A percentile compares a stretch with the other conserved stretches of the same genome.
Evolutionary conservation across 352 stramenopile species (phyloP).

Genomic region (Globisporangium canariense): DNA sequence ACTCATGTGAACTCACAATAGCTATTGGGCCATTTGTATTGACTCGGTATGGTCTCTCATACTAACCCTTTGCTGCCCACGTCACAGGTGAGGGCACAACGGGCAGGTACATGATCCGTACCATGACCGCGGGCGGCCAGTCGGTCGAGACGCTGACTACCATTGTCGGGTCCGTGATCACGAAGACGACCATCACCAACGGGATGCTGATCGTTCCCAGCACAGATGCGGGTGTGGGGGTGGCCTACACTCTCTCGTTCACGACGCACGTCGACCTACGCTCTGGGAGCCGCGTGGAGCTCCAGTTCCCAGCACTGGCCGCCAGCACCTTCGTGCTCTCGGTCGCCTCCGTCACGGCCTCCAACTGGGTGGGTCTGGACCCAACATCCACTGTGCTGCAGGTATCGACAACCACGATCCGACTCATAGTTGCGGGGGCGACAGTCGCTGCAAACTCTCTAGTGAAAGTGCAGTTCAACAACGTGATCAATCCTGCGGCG

Average conservation of each 20-base stretch:
- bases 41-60: not conserved
- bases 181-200: slow-evolving; percentile 18
- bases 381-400: slow-evolving; percentile 28
- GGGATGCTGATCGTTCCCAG: slow-evolving; percentile 29
- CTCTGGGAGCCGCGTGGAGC: slow-evolving; percentile 33
- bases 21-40: not conserved
- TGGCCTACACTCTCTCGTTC: slow-evolving; percentile 36
- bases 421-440: slow-evolving; percentile 33
- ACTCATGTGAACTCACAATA: not conserved
- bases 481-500: slow-evolving; percentile 53
- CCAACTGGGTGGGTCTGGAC: slow-evolving; percentile 21
- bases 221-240: slow-evolving; percentile 26
- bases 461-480: slow-evolving; percentile 36
- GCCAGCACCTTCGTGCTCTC: slow-evolving; percentile 38
- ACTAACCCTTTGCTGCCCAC: too few relatives aligned
- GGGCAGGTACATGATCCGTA: slow-evolving; percentile 37
- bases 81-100: slow-evolving; percentile 39
- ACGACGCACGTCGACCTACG: slow-evolving; percentile 40
- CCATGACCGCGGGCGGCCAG: slow-evolving; percentile 20
- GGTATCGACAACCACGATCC: slow-evolving; percentile 29
- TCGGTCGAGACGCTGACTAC: slow-evolving; percentile 34
- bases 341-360: slow-evolving; percentile 23
- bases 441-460: slow-evolving; percentile 21
- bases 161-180: slow-evolving; percentile 31
- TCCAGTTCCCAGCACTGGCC: slow-evolving; percentile 41